phyloP scores from a whole-genome alignment of 2,329 filamentous ascomycete genomes.

The Thielaviopsis ethacetica region DNA sequence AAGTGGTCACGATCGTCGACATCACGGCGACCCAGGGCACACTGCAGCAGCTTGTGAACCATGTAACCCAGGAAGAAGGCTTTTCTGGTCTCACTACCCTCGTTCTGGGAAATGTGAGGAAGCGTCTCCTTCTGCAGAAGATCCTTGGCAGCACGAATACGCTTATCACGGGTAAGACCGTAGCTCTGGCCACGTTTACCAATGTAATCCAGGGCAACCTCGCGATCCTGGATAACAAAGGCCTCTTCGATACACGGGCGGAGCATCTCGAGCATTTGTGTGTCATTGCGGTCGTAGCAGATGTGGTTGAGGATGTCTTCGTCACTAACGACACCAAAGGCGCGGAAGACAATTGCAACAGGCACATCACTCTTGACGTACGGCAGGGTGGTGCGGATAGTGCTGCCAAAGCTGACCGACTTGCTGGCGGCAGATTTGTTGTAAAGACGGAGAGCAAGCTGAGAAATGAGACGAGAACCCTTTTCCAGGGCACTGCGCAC shows the following conservation, averaged over 20 bases:
- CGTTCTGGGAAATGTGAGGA: conserved; percentile 87
- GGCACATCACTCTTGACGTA: conserved; percentile 91
- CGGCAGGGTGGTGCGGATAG: conserved; percentile 77
- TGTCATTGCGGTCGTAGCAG: conserved; percentile 88
- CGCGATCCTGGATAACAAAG: conserved; percentile 87
- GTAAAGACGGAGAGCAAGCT: conserved; percentile 77
- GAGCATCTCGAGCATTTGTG: conserved; percentile 92
- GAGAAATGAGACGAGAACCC: conserved; percentile 85
- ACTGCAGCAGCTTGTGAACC: conserved; percentile 90
- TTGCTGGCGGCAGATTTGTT: conserved; percentile 69
- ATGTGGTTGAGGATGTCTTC: conserved; percentile 97
- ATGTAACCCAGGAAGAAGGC: conserved; percentile 98
- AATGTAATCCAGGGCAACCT: conserved; percentile 88
- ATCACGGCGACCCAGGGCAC: conserved; percentile 79
- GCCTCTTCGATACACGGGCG: conserved; percentile 96
- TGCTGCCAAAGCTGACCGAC: conserved; percentile 60
- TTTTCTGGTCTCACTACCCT: conserved; percentile 89
- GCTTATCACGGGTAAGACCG: conserved; percentile 65
- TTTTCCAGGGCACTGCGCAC: conserved; percentile 95
- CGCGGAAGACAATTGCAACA: conserved; percentile 89
- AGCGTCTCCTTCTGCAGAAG: conserved; percentile 94
- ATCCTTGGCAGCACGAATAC: conserved; percentile 81
- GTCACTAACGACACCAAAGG: conserved; percentile 87
- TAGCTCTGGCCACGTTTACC: conserved; percentile 66
- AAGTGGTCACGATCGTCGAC: conserved; percentile 98